A percentile compares a stretch with the other conserved stretches of the same genome.
phyloP scores from a whole-genome alignment of 352 stramenopile genomes.

The Pythium oligandrum region DNA sequence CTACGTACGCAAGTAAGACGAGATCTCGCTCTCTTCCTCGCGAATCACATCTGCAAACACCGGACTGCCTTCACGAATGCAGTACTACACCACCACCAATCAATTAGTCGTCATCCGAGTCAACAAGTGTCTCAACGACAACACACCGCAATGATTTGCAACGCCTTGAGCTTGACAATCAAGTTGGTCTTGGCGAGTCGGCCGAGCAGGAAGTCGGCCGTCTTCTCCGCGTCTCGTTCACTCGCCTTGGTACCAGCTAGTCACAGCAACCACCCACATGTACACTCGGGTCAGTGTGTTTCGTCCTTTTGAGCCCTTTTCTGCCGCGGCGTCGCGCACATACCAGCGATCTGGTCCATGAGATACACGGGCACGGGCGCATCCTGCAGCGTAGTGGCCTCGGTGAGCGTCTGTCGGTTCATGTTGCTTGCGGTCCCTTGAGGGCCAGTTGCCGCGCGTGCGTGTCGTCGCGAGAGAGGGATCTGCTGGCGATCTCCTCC shows the following conservation, averaged over 20 bases:
- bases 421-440: constrained; percentile 24
- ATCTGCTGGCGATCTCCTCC: too few relatives aligned
- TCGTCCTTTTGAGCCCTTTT: too few relatives aligned
- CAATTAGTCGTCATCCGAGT: constrained; percentile 2
- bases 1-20: constrained; percentile 63
- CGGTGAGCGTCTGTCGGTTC: constrained; percentile 74
- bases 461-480: neutral
- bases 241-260: constrained; percentile 58
- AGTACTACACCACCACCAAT: constrained; percentile 45
- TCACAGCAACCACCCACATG: constrained; percentile 3
- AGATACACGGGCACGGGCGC: constrained; percentile 76
- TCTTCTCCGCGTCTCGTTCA: constrained; percentile 68
- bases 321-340: constrained; percentile 6
- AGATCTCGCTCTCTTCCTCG: constrained; percentile 68
- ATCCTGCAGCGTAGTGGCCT: constrained; percentile 83
- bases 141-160: constrained; percentile 78
- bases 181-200: constrained; percentile 78
- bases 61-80: constrained; percentile 59
- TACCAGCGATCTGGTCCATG: constrained; percentile 82
- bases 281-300: too few relatives aligned
- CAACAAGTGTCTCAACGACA: neutral
- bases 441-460: neutral
- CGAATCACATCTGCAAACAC: constrained; percentile 56
- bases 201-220: constrained; percentile 70
- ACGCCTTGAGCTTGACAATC: constrained; percentile 81